A percentile compares a stretch with the other conserved stretches of the same genome.
Evolutionary conservation across 495 filamentous ascomycete species (phyloP).

Genomic region (Margaritispora aquatica): DNA sequence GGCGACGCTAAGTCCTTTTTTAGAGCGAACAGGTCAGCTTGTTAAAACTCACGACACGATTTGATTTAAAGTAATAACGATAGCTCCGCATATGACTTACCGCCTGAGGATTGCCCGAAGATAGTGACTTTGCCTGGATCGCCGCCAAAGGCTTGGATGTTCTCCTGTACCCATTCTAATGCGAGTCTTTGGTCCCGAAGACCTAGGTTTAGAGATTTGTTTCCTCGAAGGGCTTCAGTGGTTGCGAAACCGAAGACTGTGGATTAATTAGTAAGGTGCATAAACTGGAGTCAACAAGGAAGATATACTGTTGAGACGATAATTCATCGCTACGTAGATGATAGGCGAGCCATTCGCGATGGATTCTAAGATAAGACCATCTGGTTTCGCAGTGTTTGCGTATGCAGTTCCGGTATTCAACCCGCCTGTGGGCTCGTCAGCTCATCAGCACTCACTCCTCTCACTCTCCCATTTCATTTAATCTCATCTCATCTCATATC

Average conservation of each 20-base stretch:
- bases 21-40: background rate
- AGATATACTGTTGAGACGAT: slow-evolving; percentile 34
- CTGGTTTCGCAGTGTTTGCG: slow-evolving; percentile 19
- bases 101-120: slow-evolving; percentile 28
- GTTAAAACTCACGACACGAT: background rate
- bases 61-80: too few species aligned
- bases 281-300: background rate
- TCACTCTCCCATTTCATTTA: too few species aligned
- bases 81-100: too few species aligned
- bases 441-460: too few species aligned
- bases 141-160: slow-evolving; percentile 35
- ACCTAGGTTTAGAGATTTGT: slow-evolving; percentile 46
- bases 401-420: slow-evolving; percentile 29
- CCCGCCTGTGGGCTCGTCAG: slow-evolving; percentile 24
- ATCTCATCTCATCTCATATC: too few species aligned
- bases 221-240: slow-evolving; percentile 54
- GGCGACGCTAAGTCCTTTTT: slow-evolving; percentile 50
- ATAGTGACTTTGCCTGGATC: slow-evolving; percentile 33
- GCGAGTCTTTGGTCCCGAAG: slow-evolving; percentile 35
- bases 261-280: slow-evolving; percentile 7
- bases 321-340: slow-evolving; percentile 56
- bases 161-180: slow-evolving; percentile 39
- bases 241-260: slow-evolving; percentile 51
- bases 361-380: slow-evolving; percentile 41
- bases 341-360: slow-evolving; percentile 51